A percentile compares a stretch with the other conserved stretches of the same genome.
phyloP scores from a whole-genome alignment of 345 rosid species.

The Capsella bursapastoris region DNA sequence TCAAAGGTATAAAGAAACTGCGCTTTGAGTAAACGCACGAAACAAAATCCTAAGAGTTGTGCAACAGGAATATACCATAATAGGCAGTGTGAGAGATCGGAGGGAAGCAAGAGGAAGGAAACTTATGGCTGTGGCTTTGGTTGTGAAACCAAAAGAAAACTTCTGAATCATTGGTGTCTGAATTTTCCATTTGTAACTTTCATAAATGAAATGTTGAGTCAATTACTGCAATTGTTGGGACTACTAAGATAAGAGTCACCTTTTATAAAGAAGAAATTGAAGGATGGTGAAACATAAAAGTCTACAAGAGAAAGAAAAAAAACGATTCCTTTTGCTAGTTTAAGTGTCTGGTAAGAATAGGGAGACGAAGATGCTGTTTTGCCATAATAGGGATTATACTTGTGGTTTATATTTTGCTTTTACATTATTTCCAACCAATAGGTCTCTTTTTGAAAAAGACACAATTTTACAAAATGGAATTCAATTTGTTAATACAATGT shows the following conservation, averaged over 20 bases:
- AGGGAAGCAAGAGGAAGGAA: conserved; percentile 27
- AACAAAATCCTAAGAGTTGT: background rate
- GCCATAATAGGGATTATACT: conserved; percentile 24
- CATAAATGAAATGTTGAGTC: conserved; percentile 29
- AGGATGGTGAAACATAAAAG: conserved; percentile 12
- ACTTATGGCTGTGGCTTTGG: conserved; percentile 11
- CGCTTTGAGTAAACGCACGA: background rate
- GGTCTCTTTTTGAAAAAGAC: background rate
- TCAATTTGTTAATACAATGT: background rate
- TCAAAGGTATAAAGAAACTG: background rate
- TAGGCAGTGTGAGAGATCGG: conserved; percentile 30
- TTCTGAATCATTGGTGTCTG: conserved; percentile 31
- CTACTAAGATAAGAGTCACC: conserved; percentile 18
- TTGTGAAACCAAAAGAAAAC: conserved; percentile 34
- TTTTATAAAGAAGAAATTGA: conserved; percentile 23
- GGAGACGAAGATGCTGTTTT: conserved; percentile 38
- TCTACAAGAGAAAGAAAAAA: conserved; percentile 23
- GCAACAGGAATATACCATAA: conserved; percentile 20
- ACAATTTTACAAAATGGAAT: background rate
- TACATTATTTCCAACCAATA: background rate
- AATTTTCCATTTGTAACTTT: conserved; percentile 32
- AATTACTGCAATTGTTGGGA: conserved; percentile 13
- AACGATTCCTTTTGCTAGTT: conserved; percentile 41
- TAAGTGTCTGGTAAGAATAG: conserved; percentile 36
- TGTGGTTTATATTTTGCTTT: conserved; percentile 31